Percentiles rank a stretch among this genome's conserved stretches.
phyloP scores from a whole-genome alignment of 495 filamentous ascomycete genomes.

The Hyaloscypha finlandica region DNA sequence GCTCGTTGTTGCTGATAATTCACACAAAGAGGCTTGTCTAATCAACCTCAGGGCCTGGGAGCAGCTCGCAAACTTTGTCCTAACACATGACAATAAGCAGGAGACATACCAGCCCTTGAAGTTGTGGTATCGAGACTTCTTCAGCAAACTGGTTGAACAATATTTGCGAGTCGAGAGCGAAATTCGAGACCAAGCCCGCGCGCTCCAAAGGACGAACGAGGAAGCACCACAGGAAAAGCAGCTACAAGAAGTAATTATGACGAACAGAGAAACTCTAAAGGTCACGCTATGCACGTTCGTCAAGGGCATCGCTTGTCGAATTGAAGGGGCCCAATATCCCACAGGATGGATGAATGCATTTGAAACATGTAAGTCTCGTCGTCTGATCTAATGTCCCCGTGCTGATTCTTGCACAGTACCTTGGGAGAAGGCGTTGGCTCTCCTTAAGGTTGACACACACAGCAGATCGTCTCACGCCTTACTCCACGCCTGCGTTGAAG shows the following conservation, averaged over 20 bases:
- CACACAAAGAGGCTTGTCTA: slow-evolving; percentile 82
- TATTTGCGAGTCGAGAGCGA: slow-evolving; percentile 50
- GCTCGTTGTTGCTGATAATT: slow-evolving; percentile 74
- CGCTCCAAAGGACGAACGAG: neutral
- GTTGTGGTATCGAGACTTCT: slow-evolving; percentile 66
- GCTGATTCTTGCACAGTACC: neutral
- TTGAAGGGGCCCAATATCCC: neutral
- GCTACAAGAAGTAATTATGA: slow-evolving; percentile 1
- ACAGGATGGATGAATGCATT: neutral
- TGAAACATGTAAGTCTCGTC: neutral
- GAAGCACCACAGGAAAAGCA: slow-evolving; percentile 2
- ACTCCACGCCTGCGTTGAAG: neutral
- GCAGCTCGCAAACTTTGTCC: slow-evolving; percentile 73
- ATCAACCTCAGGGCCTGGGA: slow-evolving; percentile 83
- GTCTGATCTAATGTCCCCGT: neutral
- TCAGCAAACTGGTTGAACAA: slow-evolving; percentile 49
- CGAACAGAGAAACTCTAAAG: slow-evolving; percentile 13
- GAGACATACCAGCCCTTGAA: slow-evolving; percentile 58
- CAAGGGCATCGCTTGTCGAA: neutral
- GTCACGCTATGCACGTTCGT: slow-evolving; percentile 1
- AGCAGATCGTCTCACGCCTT: neutral
- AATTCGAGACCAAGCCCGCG: slow-evolving; percentile 33
- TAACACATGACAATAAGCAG: slow-evolving; percentile 54
- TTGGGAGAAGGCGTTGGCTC: neutral
- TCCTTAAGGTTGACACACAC: neutral